Conservation (phyloP, 441 rosid genomes). For the Corymbia citriodora region DNA sequence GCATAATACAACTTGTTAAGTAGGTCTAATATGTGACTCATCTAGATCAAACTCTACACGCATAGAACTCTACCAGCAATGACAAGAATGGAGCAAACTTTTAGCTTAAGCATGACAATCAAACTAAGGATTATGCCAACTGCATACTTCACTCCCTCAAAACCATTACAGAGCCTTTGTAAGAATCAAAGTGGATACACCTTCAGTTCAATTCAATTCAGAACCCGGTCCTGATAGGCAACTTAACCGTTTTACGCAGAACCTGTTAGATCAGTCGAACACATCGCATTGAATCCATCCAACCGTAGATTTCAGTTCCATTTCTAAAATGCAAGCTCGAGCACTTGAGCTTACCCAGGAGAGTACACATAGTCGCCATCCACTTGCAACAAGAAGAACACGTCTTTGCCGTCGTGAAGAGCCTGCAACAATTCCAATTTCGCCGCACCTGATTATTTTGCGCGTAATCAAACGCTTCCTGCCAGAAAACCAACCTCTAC, state of each 20-base stretch:
- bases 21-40: not conserved
- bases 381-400: constrained; percentile 79
- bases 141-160: not conserved
- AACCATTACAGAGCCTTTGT: not conserved
- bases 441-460: not conserved
- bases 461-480: not conserved
- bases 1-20: not conserved
- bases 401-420: constrained; percentile 76
- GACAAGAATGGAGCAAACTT: not conserved
- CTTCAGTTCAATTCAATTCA: not conserved
- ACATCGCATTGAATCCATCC: not conserved
- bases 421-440: constrained; percentile 38
- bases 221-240: not conserved
- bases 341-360: constrained; percentile 49
- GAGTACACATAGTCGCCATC: constrained; percentile 76
- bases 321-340: not conserved
- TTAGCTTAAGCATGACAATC: not conserved
- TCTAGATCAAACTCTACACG: not conserved
- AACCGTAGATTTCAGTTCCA: not conserved
- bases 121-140: not conserved
- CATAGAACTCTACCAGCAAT: not conserved
- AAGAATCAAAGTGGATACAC: not conserved
- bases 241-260: not conserved
- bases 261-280: not conserved
- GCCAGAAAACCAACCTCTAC: not conserved